A percentile compares a stretch with the other conserved stretches of the same genome.
These are phyloP conservation scores for Diplosphaera chodatii DNA, from an alignment of 139 green algal genomes.

Conservation along the genomic window DNA sequence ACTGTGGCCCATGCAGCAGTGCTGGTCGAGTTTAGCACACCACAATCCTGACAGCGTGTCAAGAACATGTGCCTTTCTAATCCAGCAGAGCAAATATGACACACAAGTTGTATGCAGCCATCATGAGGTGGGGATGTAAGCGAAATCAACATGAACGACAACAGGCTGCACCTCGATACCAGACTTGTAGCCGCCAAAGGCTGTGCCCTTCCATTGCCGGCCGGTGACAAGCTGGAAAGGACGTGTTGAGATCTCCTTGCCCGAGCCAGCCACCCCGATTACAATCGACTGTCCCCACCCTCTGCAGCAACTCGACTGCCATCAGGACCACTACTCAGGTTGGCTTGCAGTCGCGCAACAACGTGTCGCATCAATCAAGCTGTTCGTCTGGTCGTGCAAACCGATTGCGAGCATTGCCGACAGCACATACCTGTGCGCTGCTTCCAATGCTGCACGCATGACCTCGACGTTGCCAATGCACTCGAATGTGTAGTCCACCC, in stretches of 20 bases:
- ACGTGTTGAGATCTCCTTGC: constrained; percentile 85
- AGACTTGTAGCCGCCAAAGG: constrained; percentile 92
- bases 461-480: constrained; percentile 89
- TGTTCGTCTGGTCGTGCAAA: not conserved
- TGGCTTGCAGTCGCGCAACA: too few relatives aligned
- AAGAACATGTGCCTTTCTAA: too few relatives aligned
- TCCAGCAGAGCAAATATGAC: too few relatives aligned
- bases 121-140: too few relatives aligned
- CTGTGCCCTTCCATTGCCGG: constrained; percentile 86
- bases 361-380: too few relatives aligned
- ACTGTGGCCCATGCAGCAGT: too few relatives aligned
- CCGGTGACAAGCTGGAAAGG: constrained; percentile 97
- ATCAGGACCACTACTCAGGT: not conserved
- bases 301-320: not conserved
- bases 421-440: constrained; percentile 52
- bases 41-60: too few relatives aligned
- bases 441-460: constrained; percentile 94
- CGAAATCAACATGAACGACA: too few relatives aligned
- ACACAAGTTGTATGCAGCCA: too few relatives aligned
- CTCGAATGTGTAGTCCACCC: constrained; percentile 93
- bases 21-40: too few relatives aligned
- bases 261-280: constrained; percentile 79
- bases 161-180: constrained; percentile 32
- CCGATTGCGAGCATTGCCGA: not conserved
- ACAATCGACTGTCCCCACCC: constrained; percentile 78